Evolutionary conservation across 2,329 filamentous ascomycete genomes (phyloP).

Genomic region (Pseudocercospora vitis): DNA sequence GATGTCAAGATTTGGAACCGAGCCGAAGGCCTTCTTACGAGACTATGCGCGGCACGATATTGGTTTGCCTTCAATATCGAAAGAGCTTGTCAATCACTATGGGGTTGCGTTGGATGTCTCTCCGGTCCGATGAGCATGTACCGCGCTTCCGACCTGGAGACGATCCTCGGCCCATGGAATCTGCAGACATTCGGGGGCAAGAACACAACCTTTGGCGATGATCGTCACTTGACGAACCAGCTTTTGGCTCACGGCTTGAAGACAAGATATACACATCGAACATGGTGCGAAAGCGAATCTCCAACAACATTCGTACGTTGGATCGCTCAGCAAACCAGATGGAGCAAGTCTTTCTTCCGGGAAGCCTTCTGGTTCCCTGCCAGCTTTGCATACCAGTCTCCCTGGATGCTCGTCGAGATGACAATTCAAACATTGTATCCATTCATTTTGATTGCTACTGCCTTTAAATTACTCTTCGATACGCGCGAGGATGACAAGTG

Average conservation of each 20-base stretch:
- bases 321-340: constrained; percentile 12
- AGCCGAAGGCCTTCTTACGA: constrained; percentile 10
- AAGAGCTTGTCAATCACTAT: constrained; percentile 9
- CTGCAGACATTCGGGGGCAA: constrained; percentile 10
- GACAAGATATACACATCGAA: constrained; percentile 11
- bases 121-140: constrained; percentile 11
- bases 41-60: constrained; percentile 12
- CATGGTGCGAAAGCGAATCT: constrained; percentile 14
- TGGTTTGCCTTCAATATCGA: constrained; percentile 14
- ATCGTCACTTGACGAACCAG: constrained; percentile 11
- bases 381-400: constrained; percentile 7
- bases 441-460: constrained; percentile 7
- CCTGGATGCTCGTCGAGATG: constrained; percentile 7
- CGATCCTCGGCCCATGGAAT: constrained; percentile 7
- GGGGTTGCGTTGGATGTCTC: constrained; percentile 10
- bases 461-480: constrained; percentile 10
- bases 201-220: constrained; percentile 5
- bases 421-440: constrained; percentile 7
- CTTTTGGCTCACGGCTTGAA: constrained; percentile 5
- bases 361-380: constrained; percentile 10
- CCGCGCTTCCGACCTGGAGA: constrained; percentile 10
- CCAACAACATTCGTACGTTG: constrained; percentile 12
- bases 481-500: constrained; percentile 5
- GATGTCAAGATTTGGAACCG: constrained; percentile 15
- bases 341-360: constrained; percentile 14